Evolutionary conservation across 2,329 filamentous ascomycete genomes (phyloP).

Genomic region (Fusarium drepaniforme): DNA sequence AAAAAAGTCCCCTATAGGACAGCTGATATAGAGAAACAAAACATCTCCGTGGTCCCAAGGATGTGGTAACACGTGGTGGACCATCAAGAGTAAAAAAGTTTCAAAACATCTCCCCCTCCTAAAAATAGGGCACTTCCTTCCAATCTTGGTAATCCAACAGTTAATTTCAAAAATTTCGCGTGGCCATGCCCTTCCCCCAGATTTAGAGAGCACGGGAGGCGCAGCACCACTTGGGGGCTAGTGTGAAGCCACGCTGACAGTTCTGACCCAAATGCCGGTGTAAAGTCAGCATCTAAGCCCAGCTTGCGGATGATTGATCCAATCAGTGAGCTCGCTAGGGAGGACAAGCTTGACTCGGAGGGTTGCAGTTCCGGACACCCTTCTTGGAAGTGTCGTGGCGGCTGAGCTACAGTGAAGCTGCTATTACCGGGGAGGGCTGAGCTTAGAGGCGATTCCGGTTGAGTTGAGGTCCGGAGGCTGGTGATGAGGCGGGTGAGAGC

Average conservation of each 20-base stretch:
- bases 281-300: slow-evolving; percentile 31
- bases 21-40: not conserved
- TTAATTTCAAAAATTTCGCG: slow-evolving; percentile 7
- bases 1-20: not conserved
- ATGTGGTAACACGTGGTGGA: not conserved
- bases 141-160: slow-evolving; percentile 8
- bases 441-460: not conserved
- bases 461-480: slow-evolving; percentile 3
- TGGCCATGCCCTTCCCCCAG: not conserved
- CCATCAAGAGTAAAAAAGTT: not conserved
- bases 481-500: not conserved
- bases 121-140: slow-evolving; percentile 7
- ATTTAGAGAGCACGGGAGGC: slow-evolving; percentile 12
- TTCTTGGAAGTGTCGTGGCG: not conserved
- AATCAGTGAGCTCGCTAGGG: not conserved
- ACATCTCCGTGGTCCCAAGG: not conserved
- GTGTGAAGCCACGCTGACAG: slow-evolving; percentile 26
- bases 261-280: not conserved
- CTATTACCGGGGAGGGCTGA: slow-evolving; percentile 30
- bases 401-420: slow-evolving; percentile 27
- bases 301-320: not conserved
- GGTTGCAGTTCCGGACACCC: slow-evolving; percentile 13
- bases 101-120: not conserved
- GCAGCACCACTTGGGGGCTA: slow-evolving; percentile 27
- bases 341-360: slow-evolving; percentile 1